Evolutionary conservation across 2,329 filamentous ascomycete genomes (phyloP).

Genomic region (Phialophora verrucosa): DNA sequence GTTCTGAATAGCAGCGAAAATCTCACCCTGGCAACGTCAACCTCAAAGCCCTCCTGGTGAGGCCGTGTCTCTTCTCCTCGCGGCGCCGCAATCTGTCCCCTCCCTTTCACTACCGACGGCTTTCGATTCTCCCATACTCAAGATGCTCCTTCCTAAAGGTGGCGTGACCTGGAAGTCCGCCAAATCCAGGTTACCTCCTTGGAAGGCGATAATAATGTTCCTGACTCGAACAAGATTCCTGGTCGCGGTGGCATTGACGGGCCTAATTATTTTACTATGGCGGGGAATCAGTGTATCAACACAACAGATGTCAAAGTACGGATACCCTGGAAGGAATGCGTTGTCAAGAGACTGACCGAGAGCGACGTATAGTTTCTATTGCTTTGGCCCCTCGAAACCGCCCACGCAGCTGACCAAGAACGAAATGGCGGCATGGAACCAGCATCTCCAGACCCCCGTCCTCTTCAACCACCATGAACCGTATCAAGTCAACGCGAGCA

Average conservation of each 20-base stretch:
- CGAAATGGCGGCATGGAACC: conserved; percentile 87
- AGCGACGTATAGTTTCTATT: conserved; percentile 76
- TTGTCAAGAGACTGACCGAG: conserved; percentile 20
- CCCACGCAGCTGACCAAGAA: conserved; percentile 94
- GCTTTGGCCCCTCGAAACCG: conserved; percentile 93
- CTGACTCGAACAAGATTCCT: conserved; percentile 80
- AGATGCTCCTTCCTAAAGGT: conserved; percentile 89
- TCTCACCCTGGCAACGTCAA: conserved; percentile 31
- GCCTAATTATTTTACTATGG: conserved; percentile 82
- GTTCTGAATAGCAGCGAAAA: background rate
- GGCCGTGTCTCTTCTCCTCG: conserved; percentile 14
- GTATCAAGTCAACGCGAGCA: conserved; percentile 78
- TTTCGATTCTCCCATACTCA: conserved; percentile 38
- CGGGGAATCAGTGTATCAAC: conserved; percentile 80
- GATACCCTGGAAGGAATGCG: background rate
- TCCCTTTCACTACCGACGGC: conserved; percentile 14
- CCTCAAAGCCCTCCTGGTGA: conserved; percentile 32
- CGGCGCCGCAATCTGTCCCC: conserved; percentile 4
- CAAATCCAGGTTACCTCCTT: conserved; percentile 76
- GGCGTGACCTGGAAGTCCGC: conserved; percentile 92
- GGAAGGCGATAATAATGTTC: conserved; percentile 71
- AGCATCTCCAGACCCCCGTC: conserved; percentile 87
- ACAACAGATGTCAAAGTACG: conserved; percentile 87
- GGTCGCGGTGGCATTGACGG: conserved; percentile 71
- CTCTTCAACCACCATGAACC: conserved; percentile 95